Base-by-base conservation (phyloP, 2,329 filamentous ascomycete genomes). In the Trichoderma lentiforme region DNA sequence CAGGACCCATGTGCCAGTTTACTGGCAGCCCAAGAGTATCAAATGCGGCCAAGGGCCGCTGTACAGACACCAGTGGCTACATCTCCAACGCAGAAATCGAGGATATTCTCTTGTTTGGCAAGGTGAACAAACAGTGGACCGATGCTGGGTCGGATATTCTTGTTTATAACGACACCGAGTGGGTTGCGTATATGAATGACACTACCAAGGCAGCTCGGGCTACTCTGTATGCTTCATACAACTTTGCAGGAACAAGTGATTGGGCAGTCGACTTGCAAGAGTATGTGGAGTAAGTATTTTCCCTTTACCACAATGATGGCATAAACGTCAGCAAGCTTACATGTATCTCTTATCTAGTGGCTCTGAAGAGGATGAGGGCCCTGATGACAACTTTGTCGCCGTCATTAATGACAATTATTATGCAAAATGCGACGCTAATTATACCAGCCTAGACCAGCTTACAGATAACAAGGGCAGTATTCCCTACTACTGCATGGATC, bases 381-480 rank as follows among this genome's bases (percentile, higher is more conserved):
- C 15, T 62, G 66, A 26, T 30, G n/a, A 47, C 34, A 24, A 61
- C 34, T 61, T 21, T n/a, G 66, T 62, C 2, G 12, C 24, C 34
- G 32, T 30, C 6, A 53, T 70, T 14, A 26, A 62, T 21, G 15
- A 18, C 39, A 36, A 70, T n/a, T 36, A 62, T 26, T 70, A 62
- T 53, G 57, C 21, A 34, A 51, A 65, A 9, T 65, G 68, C 60
- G 43, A 71, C 60, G 14, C 60, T 24, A 39, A 57, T 18, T 76
- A 81, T 39, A 77, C 77, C 14, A 76, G 76, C 47, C 73, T 82
- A 61, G 58, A 67, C n/a, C 61, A 73, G 34, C 65, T 74, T 28
- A 64, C 68, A 58, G 24, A 71, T 57, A 28, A 24, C 11, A 70
- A 60, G 57, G 36, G 43, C n/a, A 65, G 34, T 14, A 67, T 74